Evolutionary conservation across 306 rosid genomes (phyloP), one percentile per base, ranked within the genome.

Genomic region (Pterocarpus santalinus): DNA sequence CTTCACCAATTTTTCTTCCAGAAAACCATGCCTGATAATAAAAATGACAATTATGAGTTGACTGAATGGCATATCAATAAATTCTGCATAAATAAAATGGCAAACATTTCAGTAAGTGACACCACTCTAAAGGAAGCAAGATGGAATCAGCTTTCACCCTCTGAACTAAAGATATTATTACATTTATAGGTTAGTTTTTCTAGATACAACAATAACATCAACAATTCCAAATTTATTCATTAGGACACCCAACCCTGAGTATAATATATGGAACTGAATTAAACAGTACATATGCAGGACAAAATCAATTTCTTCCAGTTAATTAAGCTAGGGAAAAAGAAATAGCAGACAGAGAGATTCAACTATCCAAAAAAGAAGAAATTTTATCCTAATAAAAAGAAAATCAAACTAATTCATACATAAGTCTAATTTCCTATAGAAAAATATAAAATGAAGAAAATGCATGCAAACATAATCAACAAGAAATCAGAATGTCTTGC

Each of bases 1-100:
- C 98, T 77, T 87, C 92, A 65, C 99, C 98, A 80, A 91, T 65
- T 90, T 92, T 96, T 78, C 90, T 91, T 41, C 99, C 98, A 3
- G 93, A 87, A 85, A 96, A 90, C 97, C 97, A 96, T 11, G 88
- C 92, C 99, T 96, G 77, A 65, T 83, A 68, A 82, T 63, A 53
- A 69, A 44, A 87, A 78, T 39, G 15, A 53, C 62, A 22, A 83
- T 51, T 53, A 72, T 60, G 71, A 69, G 51, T 46, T 73, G 63
- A 80, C 69, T 67, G 43, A 69, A 7, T 43, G 8, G 8, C 68
- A 81, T 73, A 58, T 77, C 55, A 66, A 73, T 41, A 55, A 70
- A 83, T 76, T 83, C 76, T 30, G 22, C 74, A 61, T 70, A 75
- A 60, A 70, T 49, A 75, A 55, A 56, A 52, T 44, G 7, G 43